Base-by-base conservation (phyloP, 2,329 filamentous ascomycete species). In the Pseudogymnoascus sp. region DNA sequence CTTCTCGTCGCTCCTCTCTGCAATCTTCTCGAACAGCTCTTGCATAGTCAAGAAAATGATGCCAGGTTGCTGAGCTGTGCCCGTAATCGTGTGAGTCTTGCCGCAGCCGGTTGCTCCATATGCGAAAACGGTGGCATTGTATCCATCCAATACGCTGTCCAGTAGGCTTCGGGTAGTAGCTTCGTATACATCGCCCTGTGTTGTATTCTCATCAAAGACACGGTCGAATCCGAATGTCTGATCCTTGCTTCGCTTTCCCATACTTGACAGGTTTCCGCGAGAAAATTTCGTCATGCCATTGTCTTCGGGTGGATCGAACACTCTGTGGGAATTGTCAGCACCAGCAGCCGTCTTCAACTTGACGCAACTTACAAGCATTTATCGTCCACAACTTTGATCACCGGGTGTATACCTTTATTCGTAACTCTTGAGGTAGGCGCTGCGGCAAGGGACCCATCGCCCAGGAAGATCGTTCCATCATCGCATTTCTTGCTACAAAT, bases 41-140 rank as follows among this genome's bases (percentile, higher is more conserved):
- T 97, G 93, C 92, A 99, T 99, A 0, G 94, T 97, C 70, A 99
- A 78, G 77, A 97, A 99, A 73, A 99, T 99, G 71, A 99, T 97
- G 63, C 94, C 94, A 0, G 94, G 94, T 71, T 96, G 89, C 73
- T 96, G 90, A 1, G 91, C 78, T 0, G 93, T 97, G 68, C 94
- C 94, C 2, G 88, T 91, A 71, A 99, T 99, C 8, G 94, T 99
- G 75, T 99, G 94, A 23, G 94, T 99, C 78, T 99, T 99, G 75
- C 94, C 94, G 75, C 94, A 99, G 39, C 94, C 94, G 0, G 94
- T 99, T 39, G 94, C 94, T 68, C 94, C 94, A 75, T 99, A 99
- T 59, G 94, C 94, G 74, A 99, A 99, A 4, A 99, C 94, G 0
- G 94, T 99, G 58, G 94, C 94, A 79, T 99, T 99, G 81, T 97